These are phyloP conservation scores for Castanea crenata DNA, from an alignment of 306 rosid genomes.

Conservation along the genomic window DNA sequence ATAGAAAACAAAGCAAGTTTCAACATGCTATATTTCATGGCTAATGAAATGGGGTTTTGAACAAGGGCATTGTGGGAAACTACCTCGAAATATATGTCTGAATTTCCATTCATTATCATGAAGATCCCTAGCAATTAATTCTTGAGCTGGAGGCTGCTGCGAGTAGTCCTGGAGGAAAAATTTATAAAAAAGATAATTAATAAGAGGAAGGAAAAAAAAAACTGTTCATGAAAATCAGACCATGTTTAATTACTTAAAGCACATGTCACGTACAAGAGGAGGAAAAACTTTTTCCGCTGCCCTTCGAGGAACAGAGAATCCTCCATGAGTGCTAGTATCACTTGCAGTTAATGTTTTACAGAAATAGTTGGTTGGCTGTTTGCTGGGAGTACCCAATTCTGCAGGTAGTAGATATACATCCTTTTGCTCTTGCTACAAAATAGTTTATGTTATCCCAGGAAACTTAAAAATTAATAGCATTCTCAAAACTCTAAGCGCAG, in stretches of 20 bases:
- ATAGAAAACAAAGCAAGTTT: background rate
- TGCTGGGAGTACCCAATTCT: constrained; percentile 63
- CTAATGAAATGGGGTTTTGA: background rate
- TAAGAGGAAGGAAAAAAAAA: background rate
- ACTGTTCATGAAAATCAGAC: background rate
- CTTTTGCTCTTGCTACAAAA: constrained; percentile 72
- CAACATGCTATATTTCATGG: background rate
- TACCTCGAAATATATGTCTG: constrained; percentile 73
- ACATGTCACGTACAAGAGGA: constrained; percentile 57
- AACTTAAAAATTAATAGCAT: background rate
- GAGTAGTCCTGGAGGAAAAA: constrained; percentile 55
- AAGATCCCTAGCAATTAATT: constrained; percentile 68
- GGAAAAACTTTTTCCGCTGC: constrained; percentile 87
- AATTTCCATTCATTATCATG: constrained; percentile 78
- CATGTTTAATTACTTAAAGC: background rate
- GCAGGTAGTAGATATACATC: constrained; percentile 66
- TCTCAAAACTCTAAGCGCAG: background rate
- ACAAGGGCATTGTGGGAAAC: background rate
- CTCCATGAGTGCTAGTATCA: constrained; percentile 81
- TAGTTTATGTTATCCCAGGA: constrained; percentile 22
- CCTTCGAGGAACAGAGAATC: constrained; percentile 79
- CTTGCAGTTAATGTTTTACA: constrained; percentile 77
- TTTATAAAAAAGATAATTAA: background rate
- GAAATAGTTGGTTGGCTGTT: constrained; percentile 72
- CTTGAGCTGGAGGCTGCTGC: constrained; percentile 78